Evolutionary conservation across 352 stramenopile species (phyloP), one percentile per base, ranked within the genome.

Genomic region (Globisporangium iwayamae): DNA sequence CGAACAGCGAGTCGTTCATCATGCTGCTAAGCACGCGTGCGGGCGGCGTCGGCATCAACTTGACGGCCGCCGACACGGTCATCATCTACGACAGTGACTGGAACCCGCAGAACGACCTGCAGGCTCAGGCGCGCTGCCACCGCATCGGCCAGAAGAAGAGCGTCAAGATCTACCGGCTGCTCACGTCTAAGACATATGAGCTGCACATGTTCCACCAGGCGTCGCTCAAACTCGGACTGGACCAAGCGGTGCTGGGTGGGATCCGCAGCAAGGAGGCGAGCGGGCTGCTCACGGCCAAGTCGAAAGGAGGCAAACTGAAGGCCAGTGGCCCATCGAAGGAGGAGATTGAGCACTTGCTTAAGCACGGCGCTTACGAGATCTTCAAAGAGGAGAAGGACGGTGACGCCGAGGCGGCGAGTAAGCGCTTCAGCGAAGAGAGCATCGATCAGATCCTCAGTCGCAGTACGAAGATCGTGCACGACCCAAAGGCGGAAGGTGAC

Each of bases 1-100:
- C 85, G 6, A 72, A 78, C 8, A 94, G 76, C 51, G 67, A 60
- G 39, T 79, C 85, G 10, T 99, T 99, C 71, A 91, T 97, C 57
- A 99, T 99, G 82, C 78, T 99, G 45, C 68, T 99, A n/a, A 98
- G 89, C 62, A 99, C 98, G 32, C 84, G 98, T 4, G 97, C 97
- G 8, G 97, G 97, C 68, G 98, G 98, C 53, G 87, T 99, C 16
- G 98, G 98, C 16, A 99, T 99, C 74, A 99, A 99, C 72, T 71
- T 99, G 62, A 96, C 87, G 18, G 85, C 88, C 0, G 88, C 88
- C 4, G 88, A 96, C 64, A 94, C 86, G 4, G 87, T 94, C 7
- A 96, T 96, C 66, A 96, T 99, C 54, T 99, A 98, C 73, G 97
- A 99, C 76, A 97, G 79, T 60, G 98, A 99, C 76, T 99, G 97